A percentile compares a stretch with the other conserved stretches of the same genome.
These are phyloP conservation scores for Fusarium ramigenum DNA, from an alignment of 2,329 filamentous ascomycete species.

Conservation along the genomic window DNA sequence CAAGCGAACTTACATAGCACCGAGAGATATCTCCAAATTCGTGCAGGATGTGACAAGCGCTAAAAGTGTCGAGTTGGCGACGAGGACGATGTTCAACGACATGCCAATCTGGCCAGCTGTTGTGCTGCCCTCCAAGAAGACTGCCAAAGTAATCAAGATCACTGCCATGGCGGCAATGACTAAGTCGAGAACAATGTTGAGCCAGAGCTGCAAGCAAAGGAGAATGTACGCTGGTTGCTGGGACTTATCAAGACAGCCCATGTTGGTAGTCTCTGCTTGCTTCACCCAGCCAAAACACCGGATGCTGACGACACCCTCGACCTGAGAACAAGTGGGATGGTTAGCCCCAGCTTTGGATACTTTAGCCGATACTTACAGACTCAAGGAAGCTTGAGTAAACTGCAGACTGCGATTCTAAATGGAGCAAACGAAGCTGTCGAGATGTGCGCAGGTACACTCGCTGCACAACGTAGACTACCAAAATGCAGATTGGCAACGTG, in stretches of 20 bases:
- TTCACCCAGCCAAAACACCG: not conserved
- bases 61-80: not conserved
- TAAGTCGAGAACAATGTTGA: not conserved
- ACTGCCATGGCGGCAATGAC: not conserved
- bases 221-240: not conserved
- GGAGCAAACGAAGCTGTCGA: not conserved
- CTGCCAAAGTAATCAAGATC: not conserved
- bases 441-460: not conserved
- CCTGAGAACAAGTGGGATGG: not conserved
- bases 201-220: not conserved
- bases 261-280: not conserved
- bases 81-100: not conserved
- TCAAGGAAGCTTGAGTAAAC: not conserved
- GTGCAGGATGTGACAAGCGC: not conserved
- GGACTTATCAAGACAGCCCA: not conserved
- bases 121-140: not conserved
- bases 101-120: not conserved
- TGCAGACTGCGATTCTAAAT: not conserved
- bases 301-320: not conserved
- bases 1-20: not conserved
- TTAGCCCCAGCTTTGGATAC: rapidly evolving
- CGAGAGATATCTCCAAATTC: not conserved
- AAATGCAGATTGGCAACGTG: not conserved
- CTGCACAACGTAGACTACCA: not conserved
- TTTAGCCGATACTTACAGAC: rapidly evolving